Evolutionary conservation across 2,329 filamentous ascomycete species (phyloP).

Genomic region (Penicillium sp.): DNA sequence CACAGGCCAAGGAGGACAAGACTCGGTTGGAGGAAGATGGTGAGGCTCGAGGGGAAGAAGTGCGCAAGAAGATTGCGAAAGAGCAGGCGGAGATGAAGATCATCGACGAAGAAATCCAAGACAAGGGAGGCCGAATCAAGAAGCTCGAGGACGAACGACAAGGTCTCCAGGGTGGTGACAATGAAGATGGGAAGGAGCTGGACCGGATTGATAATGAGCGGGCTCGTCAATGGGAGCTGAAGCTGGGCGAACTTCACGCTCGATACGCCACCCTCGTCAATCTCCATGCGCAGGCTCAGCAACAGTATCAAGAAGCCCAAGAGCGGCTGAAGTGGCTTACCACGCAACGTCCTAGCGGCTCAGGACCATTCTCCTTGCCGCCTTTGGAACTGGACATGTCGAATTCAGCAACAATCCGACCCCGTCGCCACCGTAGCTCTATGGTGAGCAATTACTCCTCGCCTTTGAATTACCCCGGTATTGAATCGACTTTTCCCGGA

Average conservation of each 20-base stretch:
- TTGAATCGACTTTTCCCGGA: slow-evolving; percentile 42
- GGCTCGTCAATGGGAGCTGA: slow-evolving; percentile 49
- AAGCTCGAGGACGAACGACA: slow-evolving; percentile 60
- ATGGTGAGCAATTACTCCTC: slow-evolving; percentile 50
- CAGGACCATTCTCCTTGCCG: slow-evolving; percentile 43
- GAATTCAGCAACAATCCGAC: slow-evolving; percentile 41
- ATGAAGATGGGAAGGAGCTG: slow-evolving; percentile 52
- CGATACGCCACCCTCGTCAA: slow-evolving; percentile 45
- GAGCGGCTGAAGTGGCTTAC: slow-evolving; percentile 47
- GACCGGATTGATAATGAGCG: slow-evolving; percentile 51
- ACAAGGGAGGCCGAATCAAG: slow-evolving; percentile 62
- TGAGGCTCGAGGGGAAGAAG: slow-evolving; percentile 40
- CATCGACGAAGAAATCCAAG: slow-evolving; percentile 62
- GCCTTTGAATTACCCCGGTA: slow-evolving; percentile 41
- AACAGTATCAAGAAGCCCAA: slow-evolving; percentile 48
- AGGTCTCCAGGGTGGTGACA: slow-evolving; percentile 48
- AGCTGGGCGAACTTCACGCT: slow-evolving; percentile 42
- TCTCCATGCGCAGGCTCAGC: slow-evolving; percentile 44
- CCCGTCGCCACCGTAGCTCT: slow-evolving; percentile 48
- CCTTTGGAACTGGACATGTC: slow-evolving; percentile 44
- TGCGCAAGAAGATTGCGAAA: slow-evolving; percentile 45
- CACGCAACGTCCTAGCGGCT: slow-evolving; percentile 37
- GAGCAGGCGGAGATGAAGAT: slow-evolving; percentile 53
- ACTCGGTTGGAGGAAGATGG: slow-evolving; percentile 41
- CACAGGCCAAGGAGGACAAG: slow-evolving; percentile 46